Base-by-base conservation (phyloP, 2,329 filamentous ascomycete species). In the Aspergillus sp. region DNA sequence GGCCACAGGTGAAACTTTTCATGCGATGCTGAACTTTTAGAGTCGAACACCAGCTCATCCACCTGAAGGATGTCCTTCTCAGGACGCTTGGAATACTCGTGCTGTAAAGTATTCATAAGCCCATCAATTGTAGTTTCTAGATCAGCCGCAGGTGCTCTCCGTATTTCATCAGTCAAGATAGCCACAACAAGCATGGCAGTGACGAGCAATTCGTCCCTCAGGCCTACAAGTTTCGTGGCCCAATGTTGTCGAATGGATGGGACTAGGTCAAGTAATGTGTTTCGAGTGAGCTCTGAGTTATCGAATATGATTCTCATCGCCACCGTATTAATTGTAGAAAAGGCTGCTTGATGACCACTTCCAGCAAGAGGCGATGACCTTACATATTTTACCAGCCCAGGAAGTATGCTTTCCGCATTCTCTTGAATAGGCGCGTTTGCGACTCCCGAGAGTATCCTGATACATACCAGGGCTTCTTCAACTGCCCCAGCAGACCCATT, bases 131-230 rank as follows among this genome's bases (percentile, higher is more conserved):
- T 81, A 12, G 64, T 66, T 17, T 72, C 44, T 67, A 78, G 26
- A 74, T 71, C 55, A 80, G 72, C 54, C 65, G 69, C 56, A 67
- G 72, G 62, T 76, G 64, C 59, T 69, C 73, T 63, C 51, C 62
- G 62, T 55, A 62, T 41, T 59, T 69, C 69, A 51, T 82, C 77
- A 24, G 82, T 71, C 32, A 89, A 68, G 57, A 83, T 76, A 62
- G 89, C 81, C 45, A 90, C 76, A 62, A 88, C 85, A 8, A 88
- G 76, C 60, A 89, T 85, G 26, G 96, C 77, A 1, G 85, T 85
- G 63, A 86, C 86, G 34, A 96, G 79, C 71, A 96, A 89, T 71
- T 92, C 91, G 62, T 93, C 89, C 64, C 88, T 86, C 49, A 95
- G 64, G 13, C 83, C 81, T 24, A 82, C 74, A 45, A 84, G 83